Evolutionary conservation across 495 filamentous ascomycete species (phyloP), one percentile per base, ranked within the genome.

Genomic region (Aspergillus ostianus): DNA sequence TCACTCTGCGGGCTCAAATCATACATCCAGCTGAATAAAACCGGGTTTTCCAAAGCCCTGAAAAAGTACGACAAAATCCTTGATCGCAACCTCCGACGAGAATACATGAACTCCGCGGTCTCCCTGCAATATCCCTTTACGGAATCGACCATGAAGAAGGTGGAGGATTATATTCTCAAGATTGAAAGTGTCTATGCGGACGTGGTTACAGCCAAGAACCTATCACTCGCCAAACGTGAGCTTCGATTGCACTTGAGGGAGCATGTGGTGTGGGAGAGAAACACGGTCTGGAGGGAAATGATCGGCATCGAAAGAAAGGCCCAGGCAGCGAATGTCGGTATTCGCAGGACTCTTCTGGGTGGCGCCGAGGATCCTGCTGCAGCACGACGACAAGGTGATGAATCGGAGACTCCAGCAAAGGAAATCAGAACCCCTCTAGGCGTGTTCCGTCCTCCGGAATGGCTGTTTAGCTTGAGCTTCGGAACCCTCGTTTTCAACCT

Each of bases 61-160:
- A 99, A 99, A 78, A 99, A 99, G 71, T 99, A 94, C 68, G 94
- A 99, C 79, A 99, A 99, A 80, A 97, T 89, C 53, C 77, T 94
- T 30, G 87, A 97, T 68, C 87, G 87, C 44, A 86, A 83, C 54
- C 77, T 98, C 20, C 90, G 91, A 51, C 70, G 81, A 15, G 77
- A 80, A 57, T 99, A 97, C 69, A 83, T 97, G 61, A 80, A 84
- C 58, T 71, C 83, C n/a, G 78, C 77, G 54, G 90, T 98, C 50
- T 79, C 87, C 47, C 73, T 83, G 3, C 86, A 91, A 0, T 86
- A 90, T 65, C 88, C 91, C 19, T 99, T 99, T 73, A 77, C 79
- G 13, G 78, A 82, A 20, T 76, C 81, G 36, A 95, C 91, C 2
- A 84, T 89, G 76, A 77, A 83, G 46, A 77, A 80, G 9, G 70